phyloP scores from a whole-genome alignment of 2,329 filamentous ascomycete genomes.

The Ophiostoma ips region DNA sequence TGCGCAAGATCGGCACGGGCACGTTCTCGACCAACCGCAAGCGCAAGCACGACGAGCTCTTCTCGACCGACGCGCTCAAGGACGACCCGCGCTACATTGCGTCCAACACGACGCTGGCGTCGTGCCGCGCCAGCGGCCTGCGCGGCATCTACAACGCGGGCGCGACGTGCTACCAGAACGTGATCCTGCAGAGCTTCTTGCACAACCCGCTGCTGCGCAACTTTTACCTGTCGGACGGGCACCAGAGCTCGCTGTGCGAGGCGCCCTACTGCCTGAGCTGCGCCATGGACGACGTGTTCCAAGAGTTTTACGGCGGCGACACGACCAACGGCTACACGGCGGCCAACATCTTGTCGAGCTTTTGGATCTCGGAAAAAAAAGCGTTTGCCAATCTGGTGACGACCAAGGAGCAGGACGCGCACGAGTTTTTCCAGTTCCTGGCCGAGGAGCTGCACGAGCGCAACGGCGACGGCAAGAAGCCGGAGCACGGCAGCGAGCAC shows the following conservation, averaged over 20 bases:
- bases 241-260: slow-evolving; percentile 62
- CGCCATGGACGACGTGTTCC: slow-evolving; percentile 60
- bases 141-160: slow-evolving; percentile 94
- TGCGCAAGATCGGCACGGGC: slow-evolving; percentile 54
- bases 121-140: slow-evolving; percentile 61
- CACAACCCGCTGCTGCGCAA: slow-evolving; percentile 87
- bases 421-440: slow-evolving; percentile 94
- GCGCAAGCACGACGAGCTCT: slow-evolving; percentile 60
- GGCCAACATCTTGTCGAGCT: slow-evolving; percentile 74
- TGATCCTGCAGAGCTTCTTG: slow-evolving; percentile 82
- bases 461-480: slow-evolving; percentile 56
- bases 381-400: slow-evolving; percentile 65
- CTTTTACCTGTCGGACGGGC: slow-evolving; percentile 84
- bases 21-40: slow-evolving; percentile 56
- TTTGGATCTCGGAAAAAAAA: slow-evolving; percentile 73
- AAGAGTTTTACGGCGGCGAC: slow-evolving; percentile 57
- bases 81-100: slow-evolving; percentile 67
- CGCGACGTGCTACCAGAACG: slow-evolving; percentile 97
- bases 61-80: slow-evolving; percentile 41
- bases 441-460: slow-evolving; percentile 81
- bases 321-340: slow-evolving; percentile 83
- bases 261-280: slow-evolving; percentile 50
- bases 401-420: slow-evolving; percentile 90
- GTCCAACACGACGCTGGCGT: slow-evolving; percentile 59
- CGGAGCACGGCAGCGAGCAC: slow-evolving; percentile 44